Evolutionary conservation across 257 asterid genomes (phyloP).

Genomic region (Solanum rostratum): DNA sequence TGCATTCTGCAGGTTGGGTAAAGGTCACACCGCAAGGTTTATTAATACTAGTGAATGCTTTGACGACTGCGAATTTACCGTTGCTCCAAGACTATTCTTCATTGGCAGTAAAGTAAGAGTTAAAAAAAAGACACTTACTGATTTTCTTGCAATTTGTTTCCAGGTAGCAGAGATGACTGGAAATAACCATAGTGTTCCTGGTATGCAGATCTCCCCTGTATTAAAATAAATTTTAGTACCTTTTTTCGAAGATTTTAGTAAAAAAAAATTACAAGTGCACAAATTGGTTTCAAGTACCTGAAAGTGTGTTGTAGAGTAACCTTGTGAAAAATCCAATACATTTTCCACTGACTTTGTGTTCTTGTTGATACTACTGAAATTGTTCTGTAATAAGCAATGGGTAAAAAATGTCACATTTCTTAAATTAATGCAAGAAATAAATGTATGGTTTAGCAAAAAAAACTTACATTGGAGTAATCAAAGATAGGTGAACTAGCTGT

Average conservation of each 20-base stretch:
- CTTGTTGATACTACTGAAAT: conserved; percentile 4
- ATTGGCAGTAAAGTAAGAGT: neutral
- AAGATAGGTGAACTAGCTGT: conserved; percentile 81
- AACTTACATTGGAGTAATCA: conserved; percentile 46
- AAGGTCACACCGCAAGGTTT: too few relatives aligned
- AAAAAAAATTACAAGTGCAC: neutral
- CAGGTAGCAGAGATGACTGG: conserved; percentile 35
- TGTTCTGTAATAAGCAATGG: conserved; percentile 18
- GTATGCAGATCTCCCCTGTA: conserved; percentile 47
- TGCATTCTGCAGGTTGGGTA: too few relatives aligned
- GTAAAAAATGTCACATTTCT: neutral
- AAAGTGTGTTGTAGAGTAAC: conserved; percentile 73
- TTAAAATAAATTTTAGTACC: neutral
- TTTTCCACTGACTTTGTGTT: conserved; percentile 32
- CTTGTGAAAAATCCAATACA: conserved; percentile 66
- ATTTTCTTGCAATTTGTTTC: conserved; percentile 47
- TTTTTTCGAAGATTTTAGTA: neutral
- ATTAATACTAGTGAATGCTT: too few relatives aligned
- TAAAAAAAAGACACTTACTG: conserved; percentile 38
- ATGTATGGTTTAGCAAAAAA: neutral
- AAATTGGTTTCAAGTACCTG: conserved; percentile 20
- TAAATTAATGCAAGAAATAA: neutral
- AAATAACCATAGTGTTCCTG: conserved; percentile 38
- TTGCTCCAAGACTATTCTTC: neutral
- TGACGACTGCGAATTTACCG: neutral